Evolutionary conservation across 129 eudicot species (phyloP).

Genomic region (Deinandra increscens): DNA sequence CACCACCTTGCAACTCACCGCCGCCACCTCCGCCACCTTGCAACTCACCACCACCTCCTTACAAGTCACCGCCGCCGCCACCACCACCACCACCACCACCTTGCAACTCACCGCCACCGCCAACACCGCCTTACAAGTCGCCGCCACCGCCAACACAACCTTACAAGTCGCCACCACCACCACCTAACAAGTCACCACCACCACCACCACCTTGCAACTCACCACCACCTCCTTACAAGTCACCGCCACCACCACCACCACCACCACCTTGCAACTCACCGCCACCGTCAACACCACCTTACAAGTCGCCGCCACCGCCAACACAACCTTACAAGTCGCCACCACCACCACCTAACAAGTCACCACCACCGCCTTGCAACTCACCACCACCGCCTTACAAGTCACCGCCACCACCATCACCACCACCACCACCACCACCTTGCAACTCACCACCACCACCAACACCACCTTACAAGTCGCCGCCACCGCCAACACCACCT

Average conservation of each 20-base stretch:
- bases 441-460: neutral
- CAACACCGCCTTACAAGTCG: too few species aligned
- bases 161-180: neutral
- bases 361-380: neutral
- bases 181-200: neutral
- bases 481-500: neutral
- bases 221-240: neutral
- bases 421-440: neutral
- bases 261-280: neutral
- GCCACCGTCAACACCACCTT: neutral
- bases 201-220: neutral
- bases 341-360: neutral
- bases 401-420: conserved; percentile 15
- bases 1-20: too few species aligned
- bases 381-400: conserved; percentile 24
- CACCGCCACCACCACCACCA: neutral
- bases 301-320: neutral
- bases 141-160: too few species aligned
- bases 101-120: too few species aligned
- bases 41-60: too few species aligned
- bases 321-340: neutral
- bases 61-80: too few species aligned
- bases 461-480: too few species aligned
- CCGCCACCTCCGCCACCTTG: too few species aligned
- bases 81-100: too few species aligned